phyloP scores from a whole-genome alignment of 1,284 basidiomycete genomes.

The Cutaneotrichosporon sp. region DNA sequence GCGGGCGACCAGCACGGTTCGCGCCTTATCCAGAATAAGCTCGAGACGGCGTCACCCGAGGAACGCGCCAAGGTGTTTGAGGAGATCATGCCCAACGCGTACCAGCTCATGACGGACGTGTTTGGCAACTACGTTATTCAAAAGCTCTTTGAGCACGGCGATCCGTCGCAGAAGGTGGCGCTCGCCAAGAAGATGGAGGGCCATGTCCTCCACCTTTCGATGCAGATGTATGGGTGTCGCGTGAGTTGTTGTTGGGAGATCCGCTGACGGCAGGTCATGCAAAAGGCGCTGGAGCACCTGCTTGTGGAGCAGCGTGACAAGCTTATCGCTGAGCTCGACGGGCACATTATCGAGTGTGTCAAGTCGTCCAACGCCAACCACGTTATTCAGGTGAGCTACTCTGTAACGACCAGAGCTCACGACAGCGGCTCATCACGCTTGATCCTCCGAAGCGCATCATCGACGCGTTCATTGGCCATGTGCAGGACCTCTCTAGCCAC shows the following conservation, averaged over 20 bases:
- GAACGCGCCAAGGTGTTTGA: conserved; percentile 80
- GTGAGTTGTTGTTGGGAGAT: conserved; percentile 20
- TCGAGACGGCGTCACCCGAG: conserved; percentile 68
- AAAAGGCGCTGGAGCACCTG: conserved; percentile 77
- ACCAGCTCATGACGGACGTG: conserved; percentile 84
- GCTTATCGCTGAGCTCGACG: conserved; percentile 75
- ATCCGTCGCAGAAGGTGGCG: conserved; percentile 64
- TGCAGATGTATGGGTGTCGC: conserved; percentile 90
- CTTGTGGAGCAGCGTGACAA: conserved; percentile 67
- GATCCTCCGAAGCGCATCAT: conserved; percentile 72
- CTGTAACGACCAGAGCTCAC: conserved; percentile 21
- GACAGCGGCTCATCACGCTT: conserved; percentile 61
- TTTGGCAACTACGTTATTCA: conserved; percentile 98
- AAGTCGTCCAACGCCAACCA: conserved; percentile 94
- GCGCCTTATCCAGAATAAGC: conserved; percentile 79
- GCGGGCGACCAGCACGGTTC: conserved; percentile 91
- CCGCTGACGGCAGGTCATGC: conserved; percentile 31
- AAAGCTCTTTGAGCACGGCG: conserved; percentile 89
- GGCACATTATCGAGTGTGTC: conserved; percentile 77
- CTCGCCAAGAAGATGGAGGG: conserved; percentile 74
- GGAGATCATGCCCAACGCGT: conserved; percentile 77
- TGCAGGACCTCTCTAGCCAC: conserved; percentile 80
- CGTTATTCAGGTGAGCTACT: conserved; percentile 55
- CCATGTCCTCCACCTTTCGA: conserved; percentile 68
- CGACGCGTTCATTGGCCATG: conserved; percentile 69